Conservation (phyloP, 1,139 yeast species). For the Scheffersomyces segobiensis region DNA sequence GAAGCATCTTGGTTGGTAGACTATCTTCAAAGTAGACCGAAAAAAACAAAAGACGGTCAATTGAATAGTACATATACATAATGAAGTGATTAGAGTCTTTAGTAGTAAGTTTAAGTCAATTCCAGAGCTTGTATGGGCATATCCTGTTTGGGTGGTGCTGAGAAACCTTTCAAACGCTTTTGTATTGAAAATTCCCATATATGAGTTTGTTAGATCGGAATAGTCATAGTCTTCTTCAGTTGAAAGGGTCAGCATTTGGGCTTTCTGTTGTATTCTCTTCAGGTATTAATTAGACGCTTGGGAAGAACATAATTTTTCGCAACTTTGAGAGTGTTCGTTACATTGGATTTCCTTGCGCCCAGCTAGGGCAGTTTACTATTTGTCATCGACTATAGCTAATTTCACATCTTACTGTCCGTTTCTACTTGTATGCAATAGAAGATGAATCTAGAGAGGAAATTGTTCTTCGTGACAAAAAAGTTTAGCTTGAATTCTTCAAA, state of each 20-base stretch:
- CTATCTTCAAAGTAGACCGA: slow-evolving; percentile 42
- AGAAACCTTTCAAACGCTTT: slow-evolving; percentile 38
- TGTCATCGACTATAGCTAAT: no score
- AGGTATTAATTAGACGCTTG: neutral
- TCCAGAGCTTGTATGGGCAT: slow-evolving; percentile 47
- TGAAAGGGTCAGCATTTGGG: slow-evolving; percentile 4
- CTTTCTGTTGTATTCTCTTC: neutral
- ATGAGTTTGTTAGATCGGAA: slow-evolving; percentile 7
- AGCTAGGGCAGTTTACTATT: neutral
- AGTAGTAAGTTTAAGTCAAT: slow-evolving; percentile 40
- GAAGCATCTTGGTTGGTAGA: slow-evolving; percentile 60
- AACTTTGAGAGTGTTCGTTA: neutral
- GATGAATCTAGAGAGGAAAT: no score
- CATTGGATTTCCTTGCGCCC: neutral
- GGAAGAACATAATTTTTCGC: neutral
- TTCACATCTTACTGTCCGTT: no score
- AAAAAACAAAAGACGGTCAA: slow-evolving; percentile 52
- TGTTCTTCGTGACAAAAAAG: no score
- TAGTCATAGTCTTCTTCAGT: slow-evolving; percentile 1
- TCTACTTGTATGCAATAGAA: neutral
- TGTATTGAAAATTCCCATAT: slow-evolving; percentile 13
- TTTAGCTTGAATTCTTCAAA: no score
- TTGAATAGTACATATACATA: slow-evolving; percentile 53
- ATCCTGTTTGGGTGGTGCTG: slow-evolving; percentile 59
- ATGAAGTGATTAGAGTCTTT: slow-evolving; percentile 51